phyloP scores from a whole-genome alignment of 2,329 filamentous ascomycete species.

The Graphilbum sp. region DNA sequence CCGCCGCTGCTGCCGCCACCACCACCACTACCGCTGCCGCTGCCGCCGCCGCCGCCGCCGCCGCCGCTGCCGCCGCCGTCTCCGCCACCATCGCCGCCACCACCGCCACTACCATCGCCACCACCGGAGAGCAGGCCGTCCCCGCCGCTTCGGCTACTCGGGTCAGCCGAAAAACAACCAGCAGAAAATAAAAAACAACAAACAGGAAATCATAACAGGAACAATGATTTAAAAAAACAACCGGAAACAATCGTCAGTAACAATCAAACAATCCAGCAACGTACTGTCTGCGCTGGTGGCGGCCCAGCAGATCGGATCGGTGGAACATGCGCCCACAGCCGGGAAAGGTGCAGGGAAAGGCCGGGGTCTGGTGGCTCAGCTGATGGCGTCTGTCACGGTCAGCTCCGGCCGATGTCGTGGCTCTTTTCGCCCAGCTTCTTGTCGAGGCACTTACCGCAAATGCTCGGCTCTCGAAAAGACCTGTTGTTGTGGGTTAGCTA shows the following conservation, averaged over 20 bases:
- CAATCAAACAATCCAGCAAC: constrained; percentile 10
- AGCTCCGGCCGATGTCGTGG: neutral
- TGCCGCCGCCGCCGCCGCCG: neutral
- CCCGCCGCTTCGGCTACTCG: neutral
- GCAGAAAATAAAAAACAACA: too few species aligned
- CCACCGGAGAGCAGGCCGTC: neutral
- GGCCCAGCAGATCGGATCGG: constrained; percentile 40
- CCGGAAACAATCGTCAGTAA: too few species aligned
- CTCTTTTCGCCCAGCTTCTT: too few species aligned
- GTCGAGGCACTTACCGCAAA: constrained; percentile 14
- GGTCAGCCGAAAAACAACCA: too few species aligned
- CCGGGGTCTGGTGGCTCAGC: constrained; percentile 19
- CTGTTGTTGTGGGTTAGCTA: constrained; percentile 15
- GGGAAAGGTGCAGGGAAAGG: constrained; percentile 31
- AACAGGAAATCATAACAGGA: too few species aligned
- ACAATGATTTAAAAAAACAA: too few species aligned
- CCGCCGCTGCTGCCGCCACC: neutral
- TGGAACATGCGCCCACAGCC: constrained; percentile 42
- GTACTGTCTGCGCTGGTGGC: constrained; percentile 37
- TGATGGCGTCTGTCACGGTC: constrained; percentile 14
- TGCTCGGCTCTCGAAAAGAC: constrained; percentile 5
- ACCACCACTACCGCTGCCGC: neutral
- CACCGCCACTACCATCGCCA: neutral
- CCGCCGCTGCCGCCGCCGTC: neutral
- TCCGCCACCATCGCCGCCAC: neutral